Percentiles rank a stretch among this genome's conserved stretches.
phyloP scores from a whole-genome alignment of 2,329 filamentous ascomycete species.

The Cercospora citrullina region DNA sequence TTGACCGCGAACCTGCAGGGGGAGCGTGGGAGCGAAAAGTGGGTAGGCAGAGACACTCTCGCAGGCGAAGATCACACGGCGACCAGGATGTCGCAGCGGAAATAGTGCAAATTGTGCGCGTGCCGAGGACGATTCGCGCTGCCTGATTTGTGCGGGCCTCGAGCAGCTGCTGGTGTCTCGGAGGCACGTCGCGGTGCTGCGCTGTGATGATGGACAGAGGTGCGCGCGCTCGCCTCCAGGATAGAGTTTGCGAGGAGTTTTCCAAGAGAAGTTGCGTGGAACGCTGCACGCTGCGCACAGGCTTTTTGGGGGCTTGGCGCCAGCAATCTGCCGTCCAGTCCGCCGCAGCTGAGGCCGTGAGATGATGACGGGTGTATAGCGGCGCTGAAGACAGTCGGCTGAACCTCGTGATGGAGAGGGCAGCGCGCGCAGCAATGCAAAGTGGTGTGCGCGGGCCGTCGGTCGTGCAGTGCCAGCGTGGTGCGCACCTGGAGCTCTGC shows the following conservation, averaged over 20 bases:
- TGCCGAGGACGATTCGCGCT: background rate
- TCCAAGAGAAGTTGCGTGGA: constrained; percentile 17
- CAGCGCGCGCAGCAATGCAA: background rate
- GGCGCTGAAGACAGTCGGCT: constrained; percentile 22
- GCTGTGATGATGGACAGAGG: background rate
- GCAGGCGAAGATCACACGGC: constrained; percentile 15
- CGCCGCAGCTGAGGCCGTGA: constrained; percentile 14
- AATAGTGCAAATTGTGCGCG: constrained; percentile 13
- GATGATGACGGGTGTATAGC: constrained; percentile 16
- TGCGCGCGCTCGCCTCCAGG: constrained; percentile 1
- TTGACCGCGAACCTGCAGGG: constrained; percentile 28
- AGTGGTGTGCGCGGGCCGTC: constrained; percentile 21
- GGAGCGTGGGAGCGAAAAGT: constrained; percentile 26
- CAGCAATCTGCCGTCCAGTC: constrained; percentile 21
- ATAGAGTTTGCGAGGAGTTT: constrained; percentile 21
- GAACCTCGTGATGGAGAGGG: constrained; percentile 13
- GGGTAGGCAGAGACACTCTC: constrained; percentile 24
- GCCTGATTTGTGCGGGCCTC: background rate
- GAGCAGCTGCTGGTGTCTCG: background rate
- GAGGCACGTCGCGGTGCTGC: background rate
- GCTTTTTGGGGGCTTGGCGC: constrained; percentile 19
- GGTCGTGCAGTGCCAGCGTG: constrained; percentile 6
- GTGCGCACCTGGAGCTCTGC: constrained; percentile 6
- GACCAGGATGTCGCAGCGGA: constrained; percentile 5
- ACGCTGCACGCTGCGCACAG: constrained; percentile 16